These are phyloP conservation scores for Tolypocladium guangdongense DNA, from an alignment of 2,329 filamentous ascomycete species.

Conservation along the genomic window DNA sequence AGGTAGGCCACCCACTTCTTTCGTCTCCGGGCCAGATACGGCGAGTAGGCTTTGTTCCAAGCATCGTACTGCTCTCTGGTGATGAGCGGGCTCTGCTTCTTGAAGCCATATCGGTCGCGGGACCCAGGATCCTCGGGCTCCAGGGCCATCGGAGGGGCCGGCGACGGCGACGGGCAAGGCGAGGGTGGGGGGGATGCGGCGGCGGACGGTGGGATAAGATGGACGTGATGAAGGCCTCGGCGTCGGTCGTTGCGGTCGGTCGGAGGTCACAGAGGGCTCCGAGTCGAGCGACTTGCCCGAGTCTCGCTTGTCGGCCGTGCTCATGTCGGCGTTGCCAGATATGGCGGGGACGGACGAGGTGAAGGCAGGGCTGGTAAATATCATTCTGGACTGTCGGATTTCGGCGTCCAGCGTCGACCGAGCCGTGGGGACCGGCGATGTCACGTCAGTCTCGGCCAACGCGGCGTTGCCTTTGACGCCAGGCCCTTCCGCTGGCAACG, in stretches of 20 bases:
- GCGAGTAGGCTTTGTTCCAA: conserved; percentile 67
- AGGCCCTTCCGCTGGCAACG: conserved; percentile 1
- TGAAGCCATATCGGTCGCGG: conserved; percentile 85
- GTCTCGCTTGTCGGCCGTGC: conserved; percentile 31
- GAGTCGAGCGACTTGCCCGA: conserved; percentile 39
- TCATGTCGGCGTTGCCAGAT: conserved; percentile 16
- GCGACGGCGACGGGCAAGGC: conserved; percentile 6
- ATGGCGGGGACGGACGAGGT: conserved; percentile 28
- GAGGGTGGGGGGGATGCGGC: conserved; percentile 5
- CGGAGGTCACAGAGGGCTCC: conserved; percentile 15
- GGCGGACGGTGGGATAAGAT: conserved; percentile 1
- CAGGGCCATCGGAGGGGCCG: conserved; percentile 12
- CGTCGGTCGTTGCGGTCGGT: conserved; percentile 7
- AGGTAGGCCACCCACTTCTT: conserved; percentile 77
- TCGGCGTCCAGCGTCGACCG: conserved; percentile 24
- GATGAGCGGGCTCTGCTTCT: conserved; percentile 74
- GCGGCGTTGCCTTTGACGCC: conserved; percentile 1
- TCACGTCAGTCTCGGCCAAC: conserved; percentile 9
- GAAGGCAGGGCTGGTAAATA: conserved; percentile 27
- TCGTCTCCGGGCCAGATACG: conserved; percentile 62
- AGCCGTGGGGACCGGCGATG: conserved; percentile 8
- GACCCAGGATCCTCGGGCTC: conserved; percentile 36
- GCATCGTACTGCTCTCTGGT: conserved; percentile 66
- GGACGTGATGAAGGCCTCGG: neutral
- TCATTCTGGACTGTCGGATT: conserved; percentile 28